Conservation (phyloP, 2,329 filamentous ascomycete species). For the Epichloe amarillans region DNA sequence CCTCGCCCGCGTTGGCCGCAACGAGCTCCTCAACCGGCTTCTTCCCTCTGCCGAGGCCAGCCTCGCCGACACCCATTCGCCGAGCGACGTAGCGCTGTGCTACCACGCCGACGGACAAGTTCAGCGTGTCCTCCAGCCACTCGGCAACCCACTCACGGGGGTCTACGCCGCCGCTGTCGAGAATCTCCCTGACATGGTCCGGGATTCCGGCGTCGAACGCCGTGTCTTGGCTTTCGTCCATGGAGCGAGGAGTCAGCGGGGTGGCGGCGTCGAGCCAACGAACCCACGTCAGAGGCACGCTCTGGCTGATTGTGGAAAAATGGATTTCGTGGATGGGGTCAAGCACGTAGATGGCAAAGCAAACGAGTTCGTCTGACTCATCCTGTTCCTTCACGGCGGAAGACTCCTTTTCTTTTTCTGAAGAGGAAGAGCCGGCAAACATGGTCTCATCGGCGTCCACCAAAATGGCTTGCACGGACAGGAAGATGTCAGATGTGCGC, state of each 20-base stretch:
- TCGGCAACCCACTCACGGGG: conserved; percentile 95
- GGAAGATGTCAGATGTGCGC: conserved; percentile 84
- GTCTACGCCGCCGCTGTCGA: conserved; percentile 64
- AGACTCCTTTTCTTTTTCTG: conserved; percentile 41
- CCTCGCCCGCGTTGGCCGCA: conserved; percentile 44
- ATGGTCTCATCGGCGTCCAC: conserved; percentile 51
- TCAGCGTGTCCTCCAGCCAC: conserved; percentile 85
- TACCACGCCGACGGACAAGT: conserved; percentile 66
- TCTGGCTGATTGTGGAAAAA: conserved; percentile 72
- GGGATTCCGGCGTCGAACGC: conserved; percentile 36
- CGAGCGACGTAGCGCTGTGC: conserved; percentile 91
- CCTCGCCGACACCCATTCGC: conserved; percentile 90
- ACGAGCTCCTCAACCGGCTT: conserved; percentile 44
- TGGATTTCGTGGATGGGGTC: conserved; percentile 88
- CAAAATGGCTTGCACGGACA: conserved; percentile 80
- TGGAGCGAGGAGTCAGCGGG: conserved; percentile 39
- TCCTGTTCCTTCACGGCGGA: conserved; percentile 37
- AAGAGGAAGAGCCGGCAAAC: conserved; percentile 46
- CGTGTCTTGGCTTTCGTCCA: conserved; percentile 29
- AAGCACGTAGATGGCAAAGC: conserved; percentile 66
- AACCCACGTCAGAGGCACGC: conserved; percentile 73
- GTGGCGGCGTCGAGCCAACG: conserved; percentile 75
- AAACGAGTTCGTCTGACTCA: conserved; percentile 47
- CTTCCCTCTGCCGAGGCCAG: conserved; percentile 48
- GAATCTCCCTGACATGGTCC: conserved; percentile 75